Conservation (phyloP, 2,329 filamentous ascomycete genomes). For the Botrytis tulipae region DNA sequence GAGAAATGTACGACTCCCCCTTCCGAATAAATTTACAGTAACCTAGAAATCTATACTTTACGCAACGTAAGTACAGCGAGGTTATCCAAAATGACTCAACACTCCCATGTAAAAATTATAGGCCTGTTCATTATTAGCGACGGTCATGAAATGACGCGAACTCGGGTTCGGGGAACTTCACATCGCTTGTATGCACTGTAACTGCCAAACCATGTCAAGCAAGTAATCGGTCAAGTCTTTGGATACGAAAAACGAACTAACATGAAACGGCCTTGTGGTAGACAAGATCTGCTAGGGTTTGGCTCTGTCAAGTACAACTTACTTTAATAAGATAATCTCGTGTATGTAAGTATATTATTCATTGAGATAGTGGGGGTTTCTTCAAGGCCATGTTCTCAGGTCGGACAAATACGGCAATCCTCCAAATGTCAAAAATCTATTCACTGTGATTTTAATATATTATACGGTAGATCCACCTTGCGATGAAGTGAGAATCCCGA, state of each 20-base stretch:
- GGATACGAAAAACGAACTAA: not conserved
- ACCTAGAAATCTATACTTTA: not conserved
- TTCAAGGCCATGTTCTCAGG: not conserved
- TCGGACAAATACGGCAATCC: not conserved
- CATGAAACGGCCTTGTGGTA: not conserved
- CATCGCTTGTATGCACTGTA: not conserved
- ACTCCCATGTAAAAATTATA: not conserved
- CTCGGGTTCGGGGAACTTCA: not conserved
- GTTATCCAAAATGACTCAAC: not conserved
- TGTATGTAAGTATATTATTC: constrained; percentile 4
- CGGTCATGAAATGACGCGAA: not conserved
- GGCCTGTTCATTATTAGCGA: not conserved
- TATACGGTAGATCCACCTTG: too few species aligned
- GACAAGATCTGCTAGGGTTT: not conserved
- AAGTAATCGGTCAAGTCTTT: not conserved
- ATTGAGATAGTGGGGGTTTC: not conserved
- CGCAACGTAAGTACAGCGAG: not conserved
- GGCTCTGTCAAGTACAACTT: not conserved
- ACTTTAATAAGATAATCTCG: not conserved
- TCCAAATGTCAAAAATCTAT: not conserved
- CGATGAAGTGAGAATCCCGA: not conserved
- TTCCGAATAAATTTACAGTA: not conserved
- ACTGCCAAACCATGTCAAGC: not conserved
- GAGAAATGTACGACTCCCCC: not conserved
- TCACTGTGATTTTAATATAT: not conserved